Conservation (phyloP, 805 yeast species). For the Pichia scutulata region DNA sequence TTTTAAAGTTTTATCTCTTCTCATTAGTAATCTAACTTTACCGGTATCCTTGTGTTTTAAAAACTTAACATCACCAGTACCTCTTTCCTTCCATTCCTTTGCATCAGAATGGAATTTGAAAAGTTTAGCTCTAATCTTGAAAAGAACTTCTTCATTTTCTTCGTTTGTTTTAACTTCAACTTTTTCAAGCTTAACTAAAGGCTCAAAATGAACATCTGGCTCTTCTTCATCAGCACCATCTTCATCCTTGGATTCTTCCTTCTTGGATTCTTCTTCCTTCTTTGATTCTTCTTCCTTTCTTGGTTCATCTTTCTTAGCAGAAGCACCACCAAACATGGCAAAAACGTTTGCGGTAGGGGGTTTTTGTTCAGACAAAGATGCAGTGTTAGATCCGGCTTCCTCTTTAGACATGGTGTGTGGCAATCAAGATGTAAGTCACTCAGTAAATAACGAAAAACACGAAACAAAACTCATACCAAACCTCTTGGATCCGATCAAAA, state of each 20-base stretch:
- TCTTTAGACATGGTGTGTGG: conserved; percentile 3
- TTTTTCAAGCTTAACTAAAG: conserved; percentile 87
- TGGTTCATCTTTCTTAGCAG: conserved; percentile 50
- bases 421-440: too few relatives aligned
- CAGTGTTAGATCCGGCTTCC: conserved; percentile 7
- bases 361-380: conserved; percentile 21
- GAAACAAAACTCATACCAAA: too few relatives aligned
- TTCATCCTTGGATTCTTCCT: conserved; percentile 30
- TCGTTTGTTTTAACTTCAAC: conserved; percentile 96
- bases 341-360: conserved; percentile 82
- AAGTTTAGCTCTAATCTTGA: conserved; percentile 89
- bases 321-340: conserved; percentile 92
- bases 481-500: neutral
- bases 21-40: conserved; percentile 90
- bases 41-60: conserved; percentile 77
- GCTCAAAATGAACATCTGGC: conserved; percentile 91
- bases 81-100: conserved; percentile 98
- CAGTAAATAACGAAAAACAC: too few relatives aligned
- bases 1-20: conserved; percentile 98
- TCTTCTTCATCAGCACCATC: conserved; percentile 62
- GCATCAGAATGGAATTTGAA: conserved; percentile 77
- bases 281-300: conserved; percentile 14
- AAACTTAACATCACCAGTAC: conserved; percentile 96
- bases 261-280: conserved; percentile 25
- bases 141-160: conserved; percentile 76